Evolutionary conservation across 768 basidiomycete species (phyloP), one percentile per base, ranked within the genome.

Genomic region (Lactarius pseudohatsudake): DNA sequence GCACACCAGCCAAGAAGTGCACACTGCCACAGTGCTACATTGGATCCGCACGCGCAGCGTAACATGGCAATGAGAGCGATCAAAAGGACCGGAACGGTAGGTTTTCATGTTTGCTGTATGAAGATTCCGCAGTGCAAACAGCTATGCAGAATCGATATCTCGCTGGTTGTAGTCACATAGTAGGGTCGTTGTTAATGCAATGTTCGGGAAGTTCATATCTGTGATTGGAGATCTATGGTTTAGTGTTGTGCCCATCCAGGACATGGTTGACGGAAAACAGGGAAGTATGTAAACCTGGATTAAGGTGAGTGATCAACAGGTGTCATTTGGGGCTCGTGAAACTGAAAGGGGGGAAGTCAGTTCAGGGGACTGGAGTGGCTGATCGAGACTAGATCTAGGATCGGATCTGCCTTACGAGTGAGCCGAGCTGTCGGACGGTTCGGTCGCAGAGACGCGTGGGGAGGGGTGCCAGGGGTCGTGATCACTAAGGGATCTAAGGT

Each of bases 351-450:
- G 63, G 45, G 30, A 57, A 30, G 20, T 22, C 36, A 38, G 36
- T 38, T 38, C 36, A 41, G 26, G 40, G 40, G 30, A 20, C 16
- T 56, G 28, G 55, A 56, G 55, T 30, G 32, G 40, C 38, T 54
- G 64, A 64, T 60, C 38, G 65, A 62, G 47, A 40, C 36, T 4
- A 11, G 61, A 66, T 66, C 65, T 60, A 11, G 47, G 61, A 66
- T 66, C 65, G 60, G 45, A 30, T 56, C 54, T 56, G 64, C 64
- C 57, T 26, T 20, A 41, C 18, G 8, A 57, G 28, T 3, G 43
- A 22, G 55, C 65, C 65, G 30, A 58, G 3, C 4, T 53, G 2
- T 4, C 11, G 65, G 65, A 16, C 45, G 54, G 65, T 66, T 43
- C 57, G 63, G 63, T 64, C 56, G 38, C 36, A 16, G 58, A 26